Evolutionary conservation across 116 monocot genomes (phyloP), one percentile per base, ranked within the genome.

Genomic region (Dioscorea cayenensis): DNA sequence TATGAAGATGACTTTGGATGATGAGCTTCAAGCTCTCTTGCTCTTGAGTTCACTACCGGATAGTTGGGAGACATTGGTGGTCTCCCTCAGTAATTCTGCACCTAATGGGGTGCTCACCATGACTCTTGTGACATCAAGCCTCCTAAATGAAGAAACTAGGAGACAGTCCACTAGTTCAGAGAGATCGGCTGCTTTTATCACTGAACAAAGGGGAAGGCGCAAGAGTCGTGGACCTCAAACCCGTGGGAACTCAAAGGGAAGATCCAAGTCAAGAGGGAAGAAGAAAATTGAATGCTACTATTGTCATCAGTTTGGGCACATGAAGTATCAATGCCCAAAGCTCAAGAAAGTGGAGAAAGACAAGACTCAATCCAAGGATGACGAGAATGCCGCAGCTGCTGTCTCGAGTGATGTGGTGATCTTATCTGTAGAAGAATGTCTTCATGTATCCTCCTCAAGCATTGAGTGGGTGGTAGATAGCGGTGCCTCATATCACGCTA

Each of bases 401-500:
- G 7, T 65, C 13, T 28, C 25, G 7, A 14, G 21, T 29, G 64
- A 65, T 16, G 29, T 20, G 14, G 64, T 27, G 0, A 13, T 65
- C 5, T 13, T 65, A 13, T 29, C 7, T 65, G 28, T 3, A 28
- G 28, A 65, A 14, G 28, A 65, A 13, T 29, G 27, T 1, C 4
- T 28, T 11, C 9, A 28, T 13, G 3, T 29, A 14, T 9, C 28
- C 13, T 8, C 9, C 14, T 11, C 4, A 12, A 1, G 32, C 32
- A 21, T 65, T 66, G 66, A 74, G 50, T 74, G 65, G 28, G 51
- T 74, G 13, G 17, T 74, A 20, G 51, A 74, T 52, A 64, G 14
- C 2, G 74, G 10, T 22, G 70, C 70, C 29, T 70, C 60, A 17
- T 61, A 43, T 19, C 76, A 76, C 64, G 70, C 70, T n/a, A 70